Percentiles rank a stretch among this genome's conserved stretches.
phyloP scores from a whole-genome alignment of 2,329 filamentous ascomycete species.

The Botrytis tulipae region DNA sequence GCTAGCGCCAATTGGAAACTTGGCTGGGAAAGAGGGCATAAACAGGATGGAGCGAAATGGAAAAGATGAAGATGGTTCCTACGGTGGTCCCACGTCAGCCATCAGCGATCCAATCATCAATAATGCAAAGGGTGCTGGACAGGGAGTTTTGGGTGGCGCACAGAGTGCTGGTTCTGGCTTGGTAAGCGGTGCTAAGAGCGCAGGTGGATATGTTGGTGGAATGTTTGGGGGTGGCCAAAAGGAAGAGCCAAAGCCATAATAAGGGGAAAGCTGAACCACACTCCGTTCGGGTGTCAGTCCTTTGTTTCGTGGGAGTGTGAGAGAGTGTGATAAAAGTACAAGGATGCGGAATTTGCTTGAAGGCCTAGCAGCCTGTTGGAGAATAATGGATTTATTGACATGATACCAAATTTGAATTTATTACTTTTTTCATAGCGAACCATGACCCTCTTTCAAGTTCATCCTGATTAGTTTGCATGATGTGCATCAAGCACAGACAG shows the following conservation, averaged over 20 bases:
- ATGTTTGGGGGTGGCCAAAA: slow-evolving; percentile 24
- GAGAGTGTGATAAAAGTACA: neutral
- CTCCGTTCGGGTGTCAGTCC: neutral
- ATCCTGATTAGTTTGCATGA: neutral
- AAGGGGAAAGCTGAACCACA: neutral
- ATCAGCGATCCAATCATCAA: slow-evolving; percentile 19
- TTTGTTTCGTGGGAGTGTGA: neutral
- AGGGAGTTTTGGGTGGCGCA: slow-evolving; percentile 23
- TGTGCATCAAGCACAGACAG: slow-evolving; percentile 33
- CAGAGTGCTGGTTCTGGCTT: slow-evolving; percentile 24
- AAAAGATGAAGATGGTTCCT: slow-evolving; percentile 58
- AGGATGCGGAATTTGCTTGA: neutral
- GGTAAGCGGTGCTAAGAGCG: slow-evolving; percentile 23
- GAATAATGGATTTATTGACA: neutral
- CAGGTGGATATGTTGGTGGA: slow-evolving; percentile 22
- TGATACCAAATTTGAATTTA: neutral
- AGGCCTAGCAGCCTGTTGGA: neutral
- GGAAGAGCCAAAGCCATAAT: neutral
- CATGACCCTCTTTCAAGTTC: too few relatives aligned
- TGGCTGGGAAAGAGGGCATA: slow-evolving; percentile 61
- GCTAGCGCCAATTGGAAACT: slow-evolving; percentile 61
- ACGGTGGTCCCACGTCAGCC: slow-evolving; percentile 34
- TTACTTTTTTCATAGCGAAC: neutral
- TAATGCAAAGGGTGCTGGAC: slow-evolving; percentile 20
- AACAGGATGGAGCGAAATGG: slow-evolving; percentile 64